Evolutionary conservation across 2,329 filamentous ascomycete genomes (phyloP).

Genomic region (Venturia carpophila): DNA sequence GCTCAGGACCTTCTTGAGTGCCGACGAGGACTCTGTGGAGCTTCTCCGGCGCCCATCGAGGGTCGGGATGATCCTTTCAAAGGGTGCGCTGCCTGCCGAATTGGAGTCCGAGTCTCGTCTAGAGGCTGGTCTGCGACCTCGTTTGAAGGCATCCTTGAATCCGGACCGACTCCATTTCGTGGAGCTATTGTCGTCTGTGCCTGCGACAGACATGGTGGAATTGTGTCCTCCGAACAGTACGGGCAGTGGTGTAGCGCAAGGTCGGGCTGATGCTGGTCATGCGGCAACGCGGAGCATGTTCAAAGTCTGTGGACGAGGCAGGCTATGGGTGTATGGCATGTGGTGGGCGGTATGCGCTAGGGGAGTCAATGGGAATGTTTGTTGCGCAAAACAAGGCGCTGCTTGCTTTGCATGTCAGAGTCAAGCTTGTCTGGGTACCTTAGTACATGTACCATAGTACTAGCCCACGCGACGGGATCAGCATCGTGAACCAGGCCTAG

Average conservation of each 20-base stretch:
- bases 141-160: slow-evolving; percentile 17
- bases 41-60: slow-evolving; percentile 12
- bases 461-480: not conserved
- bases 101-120: slow-evolving; percentile 11
- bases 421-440: not conserved
- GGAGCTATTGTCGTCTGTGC: not conserved
- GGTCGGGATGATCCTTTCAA: slow-evolving; percentile 2
- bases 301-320: no score
- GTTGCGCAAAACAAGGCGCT: not conserved
- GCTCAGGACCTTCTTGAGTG: not conserved
- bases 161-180: slow-evolving; percentile 10
- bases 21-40: slow-evolving; percentile 7
- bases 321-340: not conserved
- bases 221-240: not conserved
- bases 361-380: not conserved
- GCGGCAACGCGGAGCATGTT: not conserved
- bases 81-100: slow-evolving; percentile 9
- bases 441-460: no score
- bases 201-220: slow-evolving; percentile 2
- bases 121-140: not conserved
- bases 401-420: not conserved
- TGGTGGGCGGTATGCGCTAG: not conserved
- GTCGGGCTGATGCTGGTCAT: not conserved
- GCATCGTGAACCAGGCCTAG: slow-evolving; percentile 11
- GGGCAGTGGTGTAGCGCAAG: not conserved